Conservation (phyloP, 140 eudicot genomes). For the Oenanthe javanica region DNA sequence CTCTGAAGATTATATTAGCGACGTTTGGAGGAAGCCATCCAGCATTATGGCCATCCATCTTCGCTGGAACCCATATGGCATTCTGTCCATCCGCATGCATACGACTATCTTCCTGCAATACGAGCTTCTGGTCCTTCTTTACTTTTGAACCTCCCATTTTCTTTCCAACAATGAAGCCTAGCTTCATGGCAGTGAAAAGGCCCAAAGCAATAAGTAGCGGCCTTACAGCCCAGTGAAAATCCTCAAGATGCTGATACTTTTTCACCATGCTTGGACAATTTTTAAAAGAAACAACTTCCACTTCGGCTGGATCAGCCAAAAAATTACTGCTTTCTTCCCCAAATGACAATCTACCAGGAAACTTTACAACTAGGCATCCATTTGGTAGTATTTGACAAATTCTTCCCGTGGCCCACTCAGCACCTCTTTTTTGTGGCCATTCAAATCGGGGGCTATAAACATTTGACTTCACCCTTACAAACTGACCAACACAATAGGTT, state of each 20-base stretch:
- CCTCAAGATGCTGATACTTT: conserved; percentile 86
- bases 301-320: conserved; percentile 90
- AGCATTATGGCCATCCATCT: conserved; percentile 24
- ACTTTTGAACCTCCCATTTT: conserved; percentile 36
- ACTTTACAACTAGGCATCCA: conserved; percentile 67
- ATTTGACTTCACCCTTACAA: conserved; percentile 62
- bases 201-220: conserved; percentile 72
- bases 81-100: too few relatives aligned
- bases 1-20: conserved; percentile 52
- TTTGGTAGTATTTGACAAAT: conserved; percentile 64
- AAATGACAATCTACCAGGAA: conserved; percentile 56
- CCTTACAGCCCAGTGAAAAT: conserved; percentile 97
- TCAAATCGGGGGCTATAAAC: conserved; percentile 79
- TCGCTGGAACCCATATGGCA: background rate
- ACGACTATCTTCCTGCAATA: conserved; percentile 14
- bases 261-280: conserved; percentile 45
- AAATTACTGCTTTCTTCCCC: conserved; percentile 30
- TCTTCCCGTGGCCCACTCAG: conserved; percentile 69
- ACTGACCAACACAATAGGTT: conserved; percentile 60
- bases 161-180: conserved; percentile 53
- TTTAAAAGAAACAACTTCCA: conserved; percentile 59
- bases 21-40: conserved; percentile 64
- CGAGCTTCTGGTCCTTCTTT: conserved; percentile 16
- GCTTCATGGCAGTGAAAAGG: conserved; percentile 60
- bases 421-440: conserved; percentile 65